Percentiles rank a stretch among this genome's conserved stretches.
phyloP scores from a whole-genome alignment of 2,329 filamentous ascomycete species.

The Ramichloridium luteum region DNA sequence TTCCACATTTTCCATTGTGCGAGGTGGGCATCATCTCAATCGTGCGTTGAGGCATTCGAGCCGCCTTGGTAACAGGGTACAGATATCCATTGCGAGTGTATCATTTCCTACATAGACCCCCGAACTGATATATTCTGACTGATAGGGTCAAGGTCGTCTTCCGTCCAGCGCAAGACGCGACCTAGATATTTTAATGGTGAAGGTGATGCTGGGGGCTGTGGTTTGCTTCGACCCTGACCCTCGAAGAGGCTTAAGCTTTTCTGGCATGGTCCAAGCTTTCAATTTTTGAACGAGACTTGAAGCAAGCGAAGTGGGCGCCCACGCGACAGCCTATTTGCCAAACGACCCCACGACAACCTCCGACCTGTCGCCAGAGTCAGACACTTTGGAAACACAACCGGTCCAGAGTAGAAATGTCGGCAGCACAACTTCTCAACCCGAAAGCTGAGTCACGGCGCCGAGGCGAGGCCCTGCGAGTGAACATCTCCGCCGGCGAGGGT shows the following conservation, averaged over 20 bases:
- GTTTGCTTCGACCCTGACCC: too few relatives aligned
- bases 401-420: slow-evolving; percentile 57
- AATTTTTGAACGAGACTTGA: background rate
- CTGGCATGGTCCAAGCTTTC: background rate
- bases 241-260: background rate
- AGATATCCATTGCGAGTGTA: too few relatives aligned
- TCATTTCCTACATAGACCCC: too few relatives aligned
- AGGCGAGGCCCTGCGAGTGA: slow-evolving; percentile 91
- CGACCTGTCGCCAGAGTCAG: background rate
- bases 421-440: slow-evolving; percentile 93
- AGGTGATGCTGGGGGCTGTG: too few relatives aligned
- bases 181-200: too few relatives aligned
- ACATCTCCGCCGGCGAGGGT: slow-evolving; percentile 93
- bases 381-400: slow-evolving; percentile 1
- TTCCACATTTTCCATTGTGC: too few relatives aligned
- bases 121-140: too few relatives aligned
- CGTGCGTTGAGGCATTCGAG: too few relatives aligned
- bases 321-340: background rate
- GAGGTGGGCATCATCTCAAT: too few relatives aligned
- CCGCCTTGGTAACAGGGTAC: too few relatives aligned
- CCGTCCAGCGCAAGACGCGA: too few relatives aligned
- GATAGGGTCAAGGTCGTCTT: too few relatives aligned
- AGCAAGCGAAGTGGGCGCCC: background rate
- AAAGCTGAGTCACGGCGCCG: slow-evolving; percentile 97
- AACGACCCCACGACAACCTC: background rate